Base-by-base conservation (phyloP, 1,284 basidiomycete species). In the Ustilago sp. region DNA sequence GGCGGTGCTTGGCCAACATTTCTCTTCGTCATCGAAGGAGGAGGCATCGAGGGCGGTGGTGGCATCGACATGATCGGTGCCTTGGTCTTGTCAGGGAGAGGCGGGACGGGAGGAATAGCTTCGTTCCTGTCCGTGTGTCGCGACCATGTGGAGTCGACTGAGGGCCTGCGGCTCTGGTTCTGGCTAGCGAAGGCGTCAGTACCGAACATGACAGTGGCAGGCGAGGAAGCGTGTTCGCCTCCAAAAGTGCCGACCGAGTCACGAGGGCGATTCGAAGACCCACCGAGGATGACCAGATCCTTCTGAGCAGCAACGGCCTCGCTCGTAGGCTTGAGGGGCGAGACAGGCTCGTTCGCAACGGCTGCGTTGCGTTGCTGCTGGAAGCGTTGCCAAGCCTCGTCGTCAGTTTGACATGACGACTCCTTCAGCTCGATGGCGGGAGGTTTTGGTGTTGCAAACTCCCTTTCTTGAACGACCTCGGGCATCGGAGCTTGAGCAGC, bases 41-140 rank as follows among this genome's bases (percentile, higher is more conserved):
- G 81, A 45, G 81, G 81, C 76, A 80, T 79, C 13, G 58, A 63
- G 4, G 80, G 81, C 17, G 81, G 81, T 11, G 79, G 79, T 2
- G 80, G 80, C 63, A 81, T 75, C 47, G 74, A 59, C 77, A 82
- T 75, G 54, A 78, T 61, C 11, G 80, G 80, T 8, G 79, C 77
- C 60, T 77, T 80, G 41, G 67, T 80, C 65, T 74, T 80, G 64
- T 80, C 80, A 19, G 75, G 72, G 53, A 79, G 67, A 19, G 79
- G 47, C 19, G 71, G 73, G 28, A 76, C 76, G 7, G 74, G 67
- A 31, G 75, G 75, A 12, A 74, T 62, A 39, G 58, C 50, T 31
- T 77, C 71, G n/a, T 59, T 41, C 32, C 59, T 47, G 53, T 74
- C 62, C 9, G 64, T 68, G 48, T 60, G 48, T 23, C 72, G 74